Percentiles rank a stretch among this genome's conserved stretches.
Evolutionary conservation across 1,139 yeast genomes (phyloP).

Genomic region (Lodderomyces theae): DNA sequence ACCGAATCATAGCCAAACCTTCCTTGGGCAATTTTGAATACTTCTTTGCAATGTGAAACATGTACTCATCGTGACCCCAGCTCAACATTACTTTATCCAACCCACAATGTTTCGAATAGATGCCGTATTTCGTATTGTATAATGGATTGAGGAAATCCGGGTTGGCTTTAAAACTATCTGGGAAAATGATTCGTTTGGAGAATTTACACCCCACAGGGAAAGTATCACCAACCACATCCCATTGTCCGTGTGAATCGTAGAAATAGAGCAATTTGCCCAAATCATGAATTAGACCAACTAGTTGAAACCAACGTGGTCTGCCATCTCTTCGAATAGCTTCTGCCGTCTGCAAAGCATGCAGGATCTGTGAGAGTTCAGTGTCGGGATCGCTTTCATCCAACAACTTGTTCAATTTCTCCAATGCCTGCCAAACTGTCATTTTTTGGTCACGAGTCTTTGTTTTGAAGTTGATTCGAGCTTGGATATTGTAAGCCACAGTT

Average conservation of each 20-base stretch:
- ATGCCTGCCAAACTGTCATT: constrained; percentile 73
- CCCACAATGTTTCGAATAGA: constrained; percentile 64
- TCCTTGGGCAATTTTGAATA: constrained; percentile 64
- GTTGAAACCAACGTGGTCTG: constrained; percentile 73
- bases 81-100: constrained; percentile 69
- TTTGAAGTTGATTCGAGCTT: constrained; percentile 68
- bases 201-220: constrained; percentile 73
- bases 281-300: constrained; percentile 71
- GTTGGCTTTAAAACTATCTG: constrained; percentile 57
- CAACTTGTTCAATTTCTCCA: constrained; percentile 57
- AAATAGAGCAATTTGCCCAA: constrained; percentile 67
- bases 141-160: constrained; percentile 64
- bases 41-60: constrained; percentile 68
- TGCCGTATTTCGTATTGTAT: constrained; percentile 65
- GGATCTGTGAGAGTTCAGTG: constrained; percentile 70
- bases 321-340: constrained; percentile 68
- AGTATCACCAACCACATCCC: constrained; percentile 85
- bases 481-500: constrained; percentile 70
- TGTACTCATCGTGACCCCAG: constrained; percentile 80
- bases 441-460: constrained; percentile 61
- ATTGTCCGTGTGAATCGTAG: constrained; percentile 69
- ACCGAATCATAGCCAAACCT: constrained; percentile 71
- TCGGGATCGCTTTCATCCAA: constrained; percentile 76
- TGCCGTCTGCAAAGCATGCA: constrained; percentile 75
- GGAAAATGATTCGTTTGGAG: constrained; percentile 57